These are phyloP conservation scores for Ramaria sp. DNA, from an alignment of 768 basidiomycete species.

Conservation along the genomic window DNA sequence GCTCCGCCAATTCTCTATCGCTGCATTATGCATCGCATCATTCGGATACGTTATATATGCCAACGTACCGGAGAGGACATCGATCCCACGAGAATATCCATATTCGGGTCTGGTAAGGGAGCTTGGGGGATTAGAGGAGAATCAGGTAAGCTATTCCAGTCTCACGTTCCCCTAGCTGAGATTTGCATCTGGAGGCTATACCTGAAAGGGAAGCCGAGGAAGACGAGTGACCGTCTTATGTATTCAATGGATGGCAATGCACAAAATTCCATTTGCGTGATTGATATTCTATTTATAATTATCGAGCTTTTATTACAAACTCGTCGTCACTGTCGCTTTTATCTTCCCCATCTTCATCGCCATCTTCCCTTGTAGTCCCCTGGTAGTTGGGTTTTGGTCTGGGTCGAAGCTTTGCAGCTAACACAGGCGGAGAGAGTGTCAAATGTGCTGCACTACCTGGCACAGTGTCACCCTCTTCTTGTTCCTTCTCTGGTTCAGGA, in stretches of 20 bases:
- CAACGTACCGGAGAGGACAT: conserved; percentile 51
- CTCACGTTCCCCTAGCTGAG: not conserved
- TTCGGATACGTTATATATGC: conserved; percentile 39
- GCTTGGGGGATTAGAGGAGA: conserved; percentile 68
- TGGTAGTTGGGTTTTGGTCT: conserved; percentile 24
- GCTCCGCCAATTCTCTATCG: conserved; percentile 53
- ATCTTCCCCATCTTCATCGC: not conserved
- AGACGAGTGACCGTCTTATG: not conserved
- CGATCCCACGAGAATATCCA: conserved; percentile 66
- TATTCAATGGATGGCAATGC: not conserved
- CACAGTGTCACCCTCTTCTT: conserved; percentile 13
- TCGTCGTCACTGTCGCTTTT: not conserved
- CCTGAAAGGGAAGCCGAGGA: conserved; percentile 3
- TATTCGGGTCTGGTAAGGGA: conserved; percentile 65
- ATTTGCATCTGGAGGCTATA: not conserved
- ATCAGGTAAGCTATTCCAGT: conserved; percentile 43
- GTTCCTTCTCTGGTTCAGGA: conserved; percentile 8
- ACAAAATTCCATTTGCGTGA: not conserved
- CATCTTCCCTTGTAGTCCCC: not conserved
- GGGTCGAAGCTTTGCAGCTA: conserved; percentile 28
- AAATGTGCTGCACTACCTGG: conserved; percentile 13
- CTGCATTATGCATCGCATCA: conserved; percentile 47
- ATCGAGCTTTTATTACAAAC: not conserved
- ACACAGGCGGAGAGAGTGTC: conserved; percentile 15
- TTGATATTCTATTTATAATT: not conserved